A percentile compares a stretch with the other conserved stretches of the same genome.
These are phyloP conservation scores for Colletotrichum tanaceti DNA, from an alignment of 2,329 filamentous ascomycete species.

Conservation along the genomic window DNA sequence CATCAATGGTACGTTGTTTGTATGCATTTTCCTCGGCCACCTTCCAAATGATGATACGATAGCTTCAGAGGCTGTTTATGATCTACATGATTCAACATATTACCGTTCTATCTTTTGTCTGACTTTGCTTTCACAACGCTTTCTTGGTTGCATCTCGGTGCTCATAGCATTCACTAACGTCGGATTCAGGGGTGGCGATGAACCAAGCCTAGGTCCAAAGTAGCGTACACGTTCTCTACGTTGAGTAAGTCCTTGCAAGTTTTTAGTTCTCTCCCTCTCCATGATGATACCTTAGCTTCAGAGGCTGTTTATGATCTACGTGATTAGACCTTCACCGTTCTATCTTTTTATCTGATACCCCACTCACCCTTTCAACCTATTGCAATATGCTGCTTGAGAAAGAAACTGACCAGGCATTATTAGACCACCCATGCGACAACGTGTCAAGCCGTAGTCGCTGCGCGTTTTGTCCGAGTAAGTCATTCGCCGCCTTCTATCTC, in stretches of 20 bases:
- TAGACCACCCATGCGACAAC: background rate
- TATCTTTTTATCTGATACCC: conserved; percentile 43
- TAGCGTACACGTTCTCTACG: background rate
- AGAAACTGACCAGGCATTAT: background rate
- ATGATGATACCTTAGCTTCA: conserved; percentile 56
- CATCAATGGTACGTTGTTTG: conserved; percentile 39
- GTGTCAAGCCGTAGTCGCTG: background rate
- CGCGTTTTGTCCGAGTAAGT: background rate
- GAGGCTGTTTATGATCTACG: conserved; percentile 61
- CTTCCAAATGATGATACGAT: conserved; percentile 53
- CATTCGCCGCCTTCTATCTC: background rate
- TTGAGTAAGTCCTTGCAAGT: background rate
- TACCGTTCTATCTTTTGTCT: conserved; percentile 48
- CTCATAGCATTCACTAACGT: background rate
- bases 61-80: conserved; percentile 63
- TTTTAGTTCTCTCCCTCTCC: conserved; percentile 33
- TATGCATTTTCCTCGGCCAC: conserved; percentile 4
- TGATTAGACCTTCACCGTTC: conserved; percentile 54
- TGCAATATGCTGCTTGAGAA: conserved; percentile 18
- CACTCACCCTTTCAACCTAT: no score
- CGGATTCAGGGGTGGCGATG: background rate
- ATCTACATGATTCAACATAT: conserved; percentile 53
- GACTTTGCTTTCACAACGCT: conserved; percentile 11
- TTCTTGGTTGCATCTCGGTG: background rate
- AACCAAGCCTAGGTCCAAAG: background rate